Evolutionary conservation across 345 rosid genomes (phyloP), one percentile per base, ranked within the genome.

Genomic region (Erysimum cheiranthoides): DNA sequence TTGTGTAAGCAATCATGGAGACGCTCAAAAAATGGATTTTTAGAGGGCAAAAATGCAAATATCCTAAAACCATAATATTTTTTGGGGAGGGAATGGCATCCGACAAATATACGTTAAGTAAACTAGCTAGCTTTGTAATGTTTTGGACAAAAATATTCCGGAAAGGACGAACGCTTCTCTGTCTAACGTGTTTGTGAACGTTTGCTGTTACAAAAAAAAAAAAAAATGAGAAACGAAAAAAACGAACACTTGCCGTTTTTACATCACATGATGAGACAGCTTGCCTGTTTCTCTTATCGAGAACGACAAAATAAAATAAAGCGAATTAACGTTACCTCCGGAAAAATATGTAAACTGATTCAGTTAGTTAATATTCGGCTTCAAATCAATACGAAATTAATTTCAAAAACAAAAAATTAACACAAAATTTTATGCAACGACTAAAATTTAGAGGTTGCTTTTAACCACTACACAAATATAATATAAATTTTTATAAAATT

Each of bases 1-100:
- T 27, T 60, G 34, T 35, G 27, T 49, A 49, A 36, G 59, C 51
- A 71, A 30, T 43, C 56, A 70, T 43, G 43, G 42, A 40, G 64
- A 56, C 14, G 53, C 32, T 53, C 14, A 2, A 5, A 9, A 27
- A 14, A 2, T 7, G 10, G 18, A 4, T 3, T 27, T 28, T 39
- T 1, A 32, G 43, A 60, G 72, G 73, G 64, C 17, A 58, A 58
- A 31, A 6, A 0, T 2, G 13, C 21, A 57, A 32, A 57, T 38
- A 35, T 8, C 43, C 28, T 58, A 58, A 58, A 58, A 32, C 10
- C 36, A 31, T 56, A 5, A 12, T 13, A 8, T 6, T 2, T 1
- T 10, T 10, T 21, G 0, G 9, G 30, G 34, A 3, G 10, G n/a
- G 38, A 14, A 51, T 38, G 14, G 17, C n/a, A 39, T 53, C 17